phyloP scores from a whole-genome alignment of 2,329 filamentous ascomycete species.

The Mariannaea sp. region DNA sequence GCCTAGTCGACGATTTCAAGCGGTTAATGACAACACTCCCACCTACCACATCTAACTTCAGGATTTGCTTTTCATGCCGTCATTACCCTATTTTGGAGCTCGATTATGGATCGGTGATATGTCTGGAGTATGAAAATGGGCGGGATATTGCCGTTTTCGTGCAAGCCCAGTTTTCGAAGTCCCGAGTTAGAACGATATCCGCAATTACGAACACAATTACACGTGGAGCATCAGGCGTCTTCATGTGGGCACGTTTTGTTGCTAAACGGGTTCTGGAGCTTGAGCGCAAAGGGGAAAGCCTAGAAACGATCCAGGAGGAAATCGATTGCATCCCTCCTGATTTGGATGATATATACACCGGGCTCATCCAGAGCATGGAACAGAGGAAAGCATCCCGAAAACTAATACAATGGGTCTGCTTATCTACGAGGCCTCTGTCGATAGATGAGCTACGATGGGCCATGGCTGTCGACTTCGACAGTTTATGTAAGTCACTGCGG shows the following conservation, averaged over 20 bases:
- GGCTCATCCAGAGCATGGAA: slow-evolving; percentile 29
- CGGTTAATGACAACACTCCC: slow-evolving; percentile 26
- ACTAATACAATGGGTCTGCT: slow-evolving; percentile 43
- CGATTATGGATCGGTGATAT: slow-evolving; percentile 33
- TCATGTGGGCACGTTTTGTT: slow-evolving; percentile 45
- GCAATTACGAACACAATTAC: slow-evolving; percentile 30
- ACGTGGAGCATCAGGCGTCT: slow-evolving; percentile 39
- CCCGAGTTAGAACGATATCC: background rate
- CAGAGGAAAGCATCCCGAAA: slow-evolving; percentile 23
- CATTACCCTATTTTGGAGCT: slow-evolving; percentile 39
- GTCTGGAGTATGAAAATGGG: slow-evolving; percentile 39
- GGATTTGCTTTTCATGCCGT: slow-evolving; percentile 42
- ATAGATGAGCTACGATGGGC: slow-evolving; percentile 41
- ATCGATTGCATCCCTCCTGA: slow-evolving; percentile 30
- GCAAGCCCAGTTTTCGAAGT: slow-evolving; percentile 21
- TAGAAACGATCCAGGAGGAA: slow-evolving; percentile 27
- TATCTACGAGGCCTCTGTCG: slow-evolving; percentile 33
- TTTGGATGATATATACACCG: slow-evolving; percentile 35
- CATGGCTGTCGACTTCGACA: slow-evolving; percentile 35
- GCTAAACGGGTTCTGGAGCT: slow-evolving; percentile 26
- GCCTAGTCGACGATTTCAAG: slow-evolving; percentile 28
- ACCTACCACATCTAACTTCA: slow-evolving; percentile 16
- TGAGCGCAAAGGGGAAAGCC: slow-evolving; percentile 6
- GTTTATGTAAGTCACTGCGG: slow-evolving; percentile 25
- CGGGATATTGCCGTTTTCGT: slow-evolving; percentile 41